Base-by-base conservation (phyloP, 164 flowering plant species). In the Cinnamomum micranthum region DNA sequence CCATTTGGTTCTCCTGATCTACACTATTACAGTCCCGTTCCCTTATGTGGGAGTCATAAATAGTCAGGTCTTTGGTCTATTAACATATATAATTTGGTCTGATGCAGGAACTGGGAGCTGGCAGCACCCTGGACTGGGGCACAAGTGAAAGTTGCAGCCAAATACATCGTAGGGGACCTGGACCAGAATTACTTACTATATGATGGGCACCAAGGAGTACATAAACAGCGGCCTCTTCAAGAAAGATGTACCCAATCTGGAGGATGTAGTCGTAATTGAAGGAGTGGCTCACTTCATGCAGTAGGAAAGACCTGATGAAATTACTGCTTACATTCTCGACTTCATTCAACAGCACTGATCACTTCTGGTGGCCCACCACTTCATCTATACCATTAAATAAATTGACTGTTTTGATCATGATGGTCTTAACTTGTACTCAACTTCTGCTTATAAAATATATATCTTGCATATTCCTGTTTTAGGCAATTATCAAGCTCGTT, bases 51-150 rank as follows among this genome's bases (percentile, higher is more conserved):
- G 47, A 41, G 47, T 41, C 47, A 6, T 7, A 41, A 41, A 41
- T 41, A 9, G 47, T 7, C 47, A 41, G 47, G 47, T 7, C 47
- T 41, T 9, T 41, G 47, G 47, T 41, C 47, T 41, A 41, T 41
- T 41, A 41, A 41, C 47, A 7, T 31, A 31, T 31, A 31, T 31
- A 31, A 31, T 0, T 0, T 31, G 35, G 35, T 31, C 35, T 4
- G 35, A 23, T 73, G 65, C 76, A 74, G 91, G 73, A 82, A 80
- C 28, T 86, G 90, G 91, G 89, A 88, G 81, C 83, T 87, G 24
- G 68, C 79, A 6, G 86, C 83, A 55, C 83, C 89, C 11, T 87
- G 89, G 91, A 79, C 82, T 41, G 88, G 86, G 25, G 69, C 82
- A 13, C 83, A 87, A 72, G 73, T 87, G 19, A 77, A 70, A 6